phyloP scores from a whole-genome alignment of 1,284 basidiomycete species.

The Ustilago xerochloae region DNA sequence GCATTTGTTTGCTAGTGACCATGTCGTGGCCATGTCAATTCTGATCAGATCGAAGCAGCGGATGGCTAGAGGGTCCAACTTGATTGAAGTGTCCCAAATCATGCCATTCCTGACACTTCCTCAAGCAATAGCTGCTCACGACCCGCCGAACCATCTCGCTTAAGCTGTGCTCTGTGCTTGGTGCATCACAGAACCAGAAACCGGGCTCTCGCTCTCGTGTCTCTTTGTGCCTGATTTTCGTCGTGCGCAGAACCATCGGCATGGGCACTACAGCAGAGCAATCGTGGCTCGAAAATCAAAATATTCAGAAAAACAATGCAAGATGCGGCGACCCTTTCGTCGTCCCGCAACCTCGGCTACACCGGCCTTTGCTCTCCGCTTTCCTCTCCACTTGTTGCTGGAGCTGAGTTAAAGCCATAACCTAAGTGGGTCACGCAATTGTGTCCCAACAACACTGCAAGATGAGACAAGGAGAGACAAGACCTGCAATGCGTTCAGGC shows the following conservation, averaged over 20 bases:
- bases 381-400: background rate
- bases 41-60: no score
- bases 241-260: background rate
- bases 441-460: background rate
- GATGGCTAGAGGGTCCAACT: background rate
- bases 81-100: background rate
- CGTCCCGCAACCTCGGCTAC: constrained; percentile 4
- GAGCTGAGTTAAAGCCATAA: background rate
- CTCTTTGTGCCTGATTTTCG: background rate
- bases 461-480: background rate
- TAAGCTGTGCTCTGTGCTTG: no score
- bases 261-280: background rate
- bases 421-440: background rate
- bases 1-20: no score
- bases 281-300: background rate
- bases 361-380: background rate
- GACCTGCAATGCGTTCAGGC: background rate
- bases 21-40: no score
- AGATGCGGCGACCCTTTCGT: constrained; percentile 4
- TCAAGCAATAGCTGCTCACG: background rate
- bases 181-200: no score
- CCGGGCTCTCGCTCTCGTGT: background rate
- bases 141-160: background rate
- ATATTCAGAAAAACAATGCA: background rate
- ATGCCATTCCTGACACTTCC: background rate